Evolutionary conservation across 2,329 filamentous ascomycete species (phyloP), one percentile per base, ranked within the genome.

Genomic region (Talaromyces sp.): DNA sequence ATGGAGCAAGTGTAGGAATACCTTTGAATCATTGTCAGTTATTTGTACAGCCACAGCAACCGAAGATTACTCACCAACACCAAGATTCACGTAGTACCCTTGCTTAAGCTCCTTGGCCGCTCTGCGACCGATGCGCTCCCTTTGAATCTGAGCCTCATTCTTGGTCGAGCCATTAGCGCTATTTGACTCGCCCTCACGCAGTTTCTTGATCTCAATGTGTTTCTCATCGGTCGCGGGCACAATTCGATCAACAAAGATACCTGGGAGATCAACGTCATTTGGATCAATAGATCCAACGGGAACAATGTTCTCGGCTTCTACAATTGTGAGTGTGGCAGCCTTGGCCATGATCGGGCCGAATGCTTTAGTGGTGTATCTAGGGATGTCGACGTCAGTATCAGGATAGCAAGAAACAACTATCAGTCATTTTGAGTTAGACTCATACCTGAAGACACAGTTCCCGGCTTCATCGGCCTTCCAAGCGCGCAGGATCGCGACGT

Each of bases 221-320:
- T 93, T 92, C 35, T 83, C 76, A 1, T 81, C 82, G 0, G 86
- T 91, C 0, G 87, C 85, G 16, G 87, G 87, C 1, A 95, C 86
- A 49, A 95, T 88, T 42, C 90, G 83, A 68, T 93, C 87, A 65
- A 95, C 86, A 68, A 86, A 94, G 61, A 95, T 91, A 9, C 90
- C 90, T 0, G 89, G 89, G 3, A 95, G 79, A 65, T 94, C 86
- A 4, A 95, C 85, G 39, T 86, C 83, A 55, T 89, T 86, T 2
- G 90, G 86, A 48, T 86, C 81, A 35, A 95, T 86, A 2, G 84
- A 82, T 20, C 90, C 90, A 1, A 85, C 72, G 2, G 87, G 84
- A 47, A 95, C 90, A 54, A 95, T 91, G 57, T 93, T 82, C 66
- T 95, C 90, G 1, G 90, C 90, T 69, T 95, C 90, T 33, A 94